Conservation (phyloP, 345 rosid species). For the Eucalyptus marginata region DNA sequence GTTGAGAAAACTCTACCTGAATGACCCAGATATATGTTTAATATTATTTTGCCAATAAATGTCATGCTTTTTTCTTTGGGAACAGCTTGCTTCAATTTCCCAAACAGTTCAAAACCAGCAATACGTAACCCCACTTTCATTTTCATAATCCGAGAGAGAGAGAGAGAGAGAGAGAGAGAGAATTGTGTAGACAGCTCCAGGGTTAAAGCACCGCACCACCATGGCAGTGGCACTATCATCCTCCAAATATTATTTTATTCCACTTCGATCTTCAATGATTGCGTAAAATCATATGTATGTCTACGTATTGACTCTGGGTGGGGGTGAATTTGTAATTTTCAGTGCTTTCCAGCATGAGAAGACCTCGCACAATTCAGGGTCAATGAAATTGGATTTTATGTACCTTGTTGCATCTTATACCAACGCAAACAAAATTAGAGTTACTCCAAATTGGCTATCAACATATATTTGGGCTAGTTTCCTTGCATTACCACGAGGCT, state of each 20-base stretch:
- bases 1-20: not conserved
- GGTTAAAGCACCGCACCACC: not conserved
- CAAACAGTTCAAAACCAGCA: not conserved
- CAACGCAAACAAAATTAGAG: not conserved
- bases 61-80: not conserved
- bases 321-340: not conserved
- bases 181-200: not conserved
- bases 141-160: not conserved
- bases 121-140: not conserved
- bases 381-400: not conserved
- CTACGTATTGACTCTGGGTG: not conserved
- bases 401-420: not conserved
- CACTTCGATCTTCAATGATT: not conserved
- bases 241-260: not conserved
- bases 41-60: not conserved
- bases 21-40: not conserved
- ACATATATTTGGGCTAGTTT: not conserved
- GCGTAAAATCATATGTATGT: not conserved
- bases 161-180: not conserved
- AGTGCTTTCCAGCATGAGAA: not conserved
- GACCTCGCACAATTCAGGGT: not conserved
- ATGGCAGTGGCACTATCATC: not conserved
- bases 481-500: not conserved
- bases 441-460: not conserved
- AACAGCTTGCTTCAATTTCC: slow-evolving; percentile 7